Base-by-base conservation (phyloP, 2,329 filamentous ascomycete species). In the Aulographum hederae region DNA sequence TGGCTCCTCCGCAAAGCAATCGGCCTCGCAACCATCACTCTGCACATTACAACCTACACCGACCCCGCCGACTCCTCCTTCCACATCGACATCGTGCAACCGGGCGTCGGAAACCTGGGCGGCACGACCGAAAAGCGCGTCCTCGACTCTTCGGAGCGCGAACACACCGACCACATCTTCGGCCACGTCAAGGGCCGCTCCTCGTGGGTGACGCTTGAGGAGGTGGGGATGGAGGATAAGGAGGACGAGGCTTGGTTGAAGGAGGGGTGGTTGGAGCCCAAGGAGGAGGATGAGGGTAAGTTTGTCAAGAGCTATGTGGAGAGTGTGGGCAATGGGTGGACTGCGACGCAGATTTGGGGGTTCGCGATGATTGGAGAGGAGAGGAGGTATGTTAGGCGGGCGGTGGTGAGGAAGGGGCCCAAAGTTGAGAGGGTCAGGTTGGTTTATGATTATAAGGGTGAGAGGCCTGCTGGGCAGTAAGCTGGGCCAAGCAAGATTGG, bases 161-260 rank as follows among this genome's bases (percentile, higher is more conserved):
- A 69, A 39, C 79, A 85, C 59, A 58, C 57, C 16, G 82, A 93
- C 60, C 74, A 73, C 62, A 67, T 92, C 41, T 93, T 91, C 50
- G 84, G 84, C 36, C 58, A 56, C 34, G 65, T 89, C 38, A 58
- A 60, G 32, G 79, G 77, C 35, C 63, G 61, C 37, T 69, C 64
- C 27, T 54, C 59, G 28, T 72, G 64, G 48, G 43, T 35, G n/a
- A 50, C 55, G 21, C 40, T 56, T 6, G 34, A 39, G 8, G 38
- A 42, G 18, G 31, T 36, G 8, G 32, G 36, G 16, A 29, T 26
- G 13, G 32, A 37, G 6, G 37, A 37, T 16, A n/a, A n/a, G n/a
- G 13, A 12, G 12, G 37, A 38, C 21, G 32, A 37, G 19, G 26
- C 26, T 13, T 37, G 20, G 16, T 23, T 38, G 10, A 34, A 32